Evolutionary conservation across 208 protist genomes (phyloP).

Genomic region (Acanthamoeba lenticulata): DNA sequence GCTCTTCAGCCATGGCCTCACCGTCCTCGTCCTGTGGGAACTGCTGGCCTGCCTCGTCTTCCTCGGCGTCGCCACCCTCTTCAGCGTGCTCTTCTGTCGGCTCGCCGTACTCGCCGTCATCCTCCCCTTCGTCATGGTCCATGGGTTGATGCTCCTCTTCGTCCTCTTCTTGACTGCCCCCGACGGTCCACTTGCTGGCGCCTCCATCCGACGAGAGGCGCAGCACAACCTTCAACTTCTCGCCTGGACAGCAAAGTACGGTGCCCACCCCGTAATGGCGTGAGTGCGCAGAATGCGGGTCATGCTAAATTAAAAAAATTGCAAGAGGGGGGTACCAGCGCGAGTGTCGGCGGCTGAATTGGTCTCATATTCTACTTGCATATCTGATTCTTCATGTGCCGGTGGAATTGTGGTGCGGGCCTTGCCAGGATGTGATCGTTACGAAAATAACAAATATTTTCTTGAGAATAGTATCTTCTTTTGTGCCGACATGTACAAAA

Average conservation of each 20-base stretch:
- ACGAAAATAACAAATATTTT: too few relatives aligned
- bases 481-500: background rate
- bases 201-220: background rate
- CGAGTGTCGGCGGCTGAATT: too few relatives aligned
- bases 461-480: background rate
- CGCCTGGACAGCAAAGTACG: too few relatives aligned
- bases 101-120: background rate
- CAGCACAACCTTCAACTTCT: constrained; percentile 14
- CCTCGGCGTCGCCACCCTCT: background rate
- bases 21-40: background rate
- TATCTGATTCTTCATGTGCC: too few relatives aligned
- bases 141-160: background rate
- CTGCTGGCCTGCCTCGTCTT: background rate
- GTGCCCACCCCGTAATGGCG: too few relatives aligned
- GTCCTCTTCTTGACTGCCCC: background rate
- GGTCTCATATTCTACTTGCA: too few relatives aligned
- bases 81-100: background rate
- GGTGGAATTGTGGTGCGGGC: background rate
- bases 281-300: too few relatives aligned
- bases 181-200: background rate
- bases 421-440: background rate
- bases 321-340: too few relatives aligned
- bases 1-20: background rate
- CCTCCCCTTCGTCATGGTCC: background rate
- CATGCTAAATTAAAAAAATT: background rate